These are phyloP conservation scores for Ganoderma resinaceum DNA, from an alignment of 1,284 basidiomycete species.

Conservation along the genomic window DNA sequence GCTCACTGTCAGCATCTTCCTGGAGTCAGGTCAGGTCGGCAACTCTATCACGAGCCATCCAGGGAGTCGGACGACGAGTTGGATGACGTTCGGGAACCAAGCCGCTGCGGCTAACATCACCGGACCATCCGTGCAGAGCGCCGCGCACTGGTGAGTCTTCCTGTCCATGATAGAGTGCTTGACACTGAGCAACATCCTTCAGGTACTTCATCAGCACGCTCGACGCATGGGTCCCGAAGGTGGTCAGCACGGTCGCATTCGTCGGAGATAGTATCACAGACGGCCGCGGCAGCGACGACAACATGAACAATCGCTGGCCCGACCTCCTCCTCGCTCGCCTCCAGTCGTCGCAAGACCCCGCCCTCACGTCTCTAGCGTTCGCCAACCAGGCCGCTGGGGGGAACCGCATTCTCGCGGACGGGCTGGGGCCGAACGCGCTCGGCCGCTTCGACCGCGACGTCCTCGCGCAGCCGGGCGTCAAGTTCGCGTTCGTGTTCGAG, in stretches of 20 bases:
- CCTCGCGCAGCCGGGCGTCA: conserved; percentile 51
- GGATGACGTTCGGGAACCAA: conserved; percentile 49
- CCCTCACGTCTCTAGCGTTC: conserved; percentile 46
- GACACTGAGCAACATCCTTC: background rate
- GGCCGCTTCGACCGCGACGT: conserved; percentile 59
- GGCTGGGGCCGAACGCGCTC: conserved; percentile 54
- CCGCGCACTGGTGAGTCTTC: conserved; percentile 48
- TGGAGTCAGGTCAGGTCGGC: conserved; percentile 47
- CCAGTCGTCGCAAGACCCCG: conserved; percentile 41
- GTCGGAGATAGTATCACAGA: conserved; percentile 60
- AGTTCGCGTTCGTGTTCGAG: conserved; percentile 57
- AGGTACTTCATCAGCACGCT: conserved; percentile 54
- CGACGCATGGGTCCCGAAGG: conserved; percentile 46
- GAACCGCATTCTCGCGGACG: conserved; percentile 56
- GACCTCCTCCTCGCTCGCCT: conserved; percentile 52
- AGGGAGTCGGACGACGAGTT: conserved; percentile 55
- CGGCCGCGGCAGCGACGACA: conserved; percentile 40
- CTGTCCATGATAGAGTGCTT: background rate
- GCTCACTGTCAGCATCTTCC: conserved; percentile 50
- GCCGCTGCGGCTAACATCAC: conserved; percentile 45
- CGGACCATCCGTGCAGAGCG: conserved; percentile 38
- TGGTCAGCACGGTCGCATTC: conserved; percentile 46
- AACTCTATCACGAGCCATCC: conserved; percentile 55
- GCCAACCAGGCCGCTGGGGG: conserved; percentile 59
- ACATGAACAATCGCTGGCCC: conserved; percentile 54